Percentiles rank a stretch among this genome's conserved stretches.
Conservation (phyloP, 2,329 filamentous ascomycete genomes). For the Botryotinia globosa region DNA sequence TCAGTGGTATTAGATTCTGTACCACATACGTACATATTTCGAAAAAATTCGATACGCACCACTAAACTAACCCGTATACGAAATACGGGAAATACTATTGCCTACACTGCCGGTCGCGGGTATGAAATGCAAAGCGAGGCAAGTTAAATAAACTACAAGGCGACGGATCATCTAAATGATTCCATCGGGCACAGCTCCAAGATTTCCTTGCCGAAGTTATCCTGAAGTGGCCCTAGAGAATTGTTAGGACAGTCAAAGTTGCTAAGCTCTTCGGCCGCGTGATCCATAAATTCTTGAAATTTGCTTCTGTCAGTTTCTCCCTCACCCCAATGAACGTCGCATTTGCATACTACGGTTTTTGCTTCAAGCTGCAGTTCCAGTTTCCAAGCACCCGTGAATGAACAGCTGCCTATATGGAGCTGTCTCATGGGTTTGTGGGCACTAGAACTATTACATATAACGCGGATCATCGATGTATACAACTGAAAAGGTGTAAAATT, state of each 20-base stretch:
- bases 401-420: not conserved
- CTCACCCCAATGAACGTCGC: fast-evolving
- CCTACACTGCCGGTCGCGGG: fast-evolving
- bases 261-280: not conserved
- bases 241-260: not conserved
- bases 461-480: not conserved
- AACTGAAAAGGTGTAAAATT: not conserved
- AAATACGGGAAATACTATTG: no score
- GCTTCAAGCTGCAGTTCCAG: fast-evolving
- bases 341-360: fast-evolving
- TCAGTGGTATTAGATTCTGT: no score
- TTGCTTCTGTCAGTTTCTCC: fast-evolving
- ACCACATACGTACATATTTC: no score
- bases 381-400: not conserved
- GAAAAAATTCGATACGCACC: no score
- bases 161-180: not conserved
- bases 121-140: not conserved
- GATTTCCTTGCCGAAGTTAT: fast-evolving
- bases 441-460: no score
- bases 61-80: no score
- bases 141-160: not conserved
- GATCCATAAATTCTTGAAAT: not conserved
- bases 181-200: fast-evolving
- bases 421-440: not conserved
- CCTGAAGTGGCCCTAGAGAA: fast-evolving